Evolutionary conservation across 768 basidiomycete species (phyloP).

Genomic region (Psilocybe sp.): DNA sequence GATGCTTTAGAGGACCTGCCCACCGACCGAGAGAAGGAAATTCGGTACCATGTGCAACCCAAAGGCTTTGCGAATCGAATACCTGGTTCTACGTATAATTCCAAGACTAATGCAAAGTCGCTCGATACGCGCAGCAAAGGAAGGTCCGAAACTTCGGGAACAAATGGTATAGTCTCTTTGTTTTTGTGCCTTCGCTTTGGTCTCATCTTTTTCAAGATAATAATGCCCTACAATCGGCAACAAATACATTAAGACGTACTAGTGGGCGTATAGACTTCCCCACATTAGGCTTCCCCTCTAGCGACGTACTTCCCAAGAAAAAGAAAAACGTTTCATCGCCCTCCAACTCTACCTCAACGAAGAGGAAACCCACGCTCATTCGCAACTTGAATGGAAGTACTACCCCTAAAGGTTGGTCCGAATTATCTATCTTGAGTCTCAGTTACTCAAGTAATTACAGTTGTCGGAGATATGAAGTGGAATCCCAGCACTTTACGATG

Average conservation of each 20-base stretch:
- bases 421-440: background rate
- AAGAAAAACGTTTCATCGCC: constrained; percentile 51
- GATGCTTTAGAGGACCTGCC: constrained; percentile 87
- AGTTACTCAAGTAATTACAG: constrained; percentile 34
- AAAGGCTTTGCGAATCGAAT: constrained; percentile 65
- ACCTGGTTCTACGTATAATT: constrained; percentile 49
- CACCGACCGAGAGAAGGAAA: constrained; percentile 81
- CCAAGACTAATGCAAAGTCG: constrained; percentile 28
- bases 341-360: constrained; percentile 31
- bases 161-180: constrained; percentile 37
- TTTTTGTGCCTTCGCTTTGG: constrained; percentile 5
- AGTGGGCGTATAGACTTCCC: constrained; percentile 54
- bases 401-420: constrained; percentile 68
- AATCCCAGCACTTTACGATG: constrained; percentile 87
- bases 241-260: constrained; percentile 56
- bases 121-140: constrained; percentile 57
- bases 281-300: constrained; percentile 28
- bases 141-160: constrained; percentile 41
- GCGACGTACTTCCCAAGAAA: constrained; percentile 43
- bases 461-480: constrained; percentile 96
- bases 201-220: constrained; percentile 11
- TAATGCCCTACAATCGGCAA: constrained; percentile 30
- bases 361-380: constrained; percentile 84
- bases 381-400: constrained; percentile 70
- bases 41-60: constrained; percentile 70